A percentile compares a stretch with the other conserved stretches of the same genome.
Conservation (phyloP, 768 basidiomycete genomes). For the Auricularia cornea region DNA sequence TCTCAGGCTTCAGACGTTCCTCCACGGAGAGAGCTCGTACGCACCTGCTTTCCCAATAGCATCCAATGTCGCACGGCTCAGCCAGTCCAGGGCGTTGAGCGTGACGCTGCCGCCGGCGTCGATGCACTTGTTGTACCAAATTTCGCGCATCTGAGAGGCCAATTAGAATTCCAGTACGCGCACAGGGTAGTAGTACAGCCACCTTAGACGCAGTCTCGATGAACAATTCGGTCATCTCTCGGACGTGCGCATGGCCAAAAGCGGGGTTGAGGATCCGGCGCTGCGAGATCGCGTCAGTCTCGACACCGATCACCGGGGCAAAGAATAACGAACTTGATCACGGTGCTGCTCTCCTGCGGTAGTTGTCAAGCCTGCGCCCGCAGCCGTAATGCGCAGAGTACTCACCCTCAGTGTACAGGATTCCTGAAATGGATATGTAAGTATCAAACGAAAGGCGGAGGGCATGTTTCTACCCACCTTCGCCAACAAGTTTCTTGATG, state of each 20-base stretch:
- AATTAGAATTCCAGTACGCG: too few species aligned
- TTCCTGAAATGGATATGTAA: background rate
- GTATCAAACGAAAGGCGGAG: too few species aligned
- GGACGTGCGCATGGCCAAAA: slow-evolving; percentile 51
- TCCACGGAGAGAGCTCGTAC: too few species aligned
- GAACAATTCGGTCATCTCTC: slow-evolving; percentile 49
- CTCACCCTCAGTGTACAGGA: background rate
- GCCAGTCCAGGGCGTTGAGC: slow-evolving; percentile 27
- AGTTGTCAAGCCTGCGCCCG: slow-evolving; percentile 17
- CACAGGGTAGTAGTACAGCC: background rate
- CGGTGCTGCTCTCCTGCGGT: background rate
- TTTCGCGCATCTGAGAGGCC: slow-evolving; percentile 12
- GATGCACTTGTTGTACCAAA: slow-evolving; percentile 10
- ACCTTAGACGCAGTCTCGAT: slow-evolving; percentile 47
- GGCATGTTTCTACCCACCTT: too few species aligned
- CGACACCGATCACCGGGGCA: background rate
- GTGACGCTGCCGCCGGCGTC: slow-evolving; percentile 6
- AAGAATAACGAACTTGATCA: background rate
- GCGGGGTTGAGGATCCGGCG: slow-evolving; percentile 43
- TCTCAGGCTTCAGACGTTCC: too few species aligned
- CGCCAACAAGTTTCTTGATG: slow-evolving; percentile 17
- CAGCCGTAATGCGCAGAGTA: too few species aligned
- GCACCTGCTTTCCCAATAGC: slow-evolving; percentile 17
- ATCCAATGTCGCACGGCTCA: slow-evolving; percentile 21
- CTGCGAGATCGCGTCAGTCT: background rate